Conservation (phyloP, 2,329 filamentous ascomycete species). For the Diaporthe nobilis region DNA sequence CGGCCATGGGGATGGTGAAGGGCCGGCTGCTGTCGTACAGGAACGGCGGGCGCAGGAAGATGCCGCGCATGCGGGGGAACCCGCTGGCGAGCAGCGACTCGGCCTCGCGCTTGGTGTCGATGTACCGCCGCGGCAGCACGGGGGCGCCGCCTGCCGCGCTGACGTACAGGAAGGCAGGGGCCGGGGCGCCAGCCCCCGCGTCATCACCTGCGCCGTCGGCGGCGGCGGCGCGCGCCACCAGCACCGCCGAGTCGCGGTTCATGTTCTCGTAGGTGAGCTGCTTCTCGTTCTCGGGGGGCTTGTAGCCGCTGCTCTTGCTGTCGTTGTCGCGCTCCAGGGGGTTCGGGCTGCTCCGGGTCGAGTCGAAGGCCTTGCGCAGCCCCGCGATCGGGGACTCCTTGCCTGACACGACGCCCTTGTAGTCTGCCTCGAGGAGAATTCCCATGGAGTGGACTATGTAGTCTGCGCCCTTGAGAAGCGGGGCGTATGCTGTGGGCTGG, state of each 20-base stretch:
- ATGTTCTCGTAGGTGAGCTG: slow-evolving; percentile 97
- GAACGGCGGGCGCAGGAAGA: slow-evolving; percentile 90
- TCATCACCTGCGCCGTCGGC: slow-evolving; percentile 69
- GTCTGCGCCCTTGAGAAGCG: slow-evolving; percentile 81
- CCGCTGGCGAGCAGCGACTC: slow-evolving; percentile 80
- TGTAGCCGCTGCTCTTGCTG: slow-evolving; percentile 73
- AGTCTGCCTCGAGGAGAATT: slow-evolving; percentile 96
- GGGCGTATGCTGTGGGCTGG: slow-evolving; percentile 82
- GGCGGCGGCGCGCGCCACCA: slow-evolving; percentile 81
- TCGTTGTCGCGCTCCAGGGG: slow-evolving; percentile 76
- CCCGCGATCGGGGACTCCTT: slow-evolving; percentile 86
- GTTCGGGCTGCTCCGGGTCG: slow-evolving; percentile 73
- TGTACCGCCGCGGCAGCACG: slow-evolving; percentile 86
- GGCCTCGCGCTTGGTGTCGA: slow-evolving; percentile 91
- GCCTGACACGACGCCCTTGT: slow-evolving; percentile 91
- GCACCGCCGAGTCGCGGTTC: slow-evolving; percentile 92
- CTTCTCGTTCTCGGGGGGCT: slow-evolving; percentile 75
- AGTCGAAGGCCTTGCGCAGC: slow-evolving; percentile 82
- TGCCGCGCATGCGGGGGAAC: slow-evolving; percentile 81
- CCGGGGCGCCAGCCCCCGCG: not conserved
- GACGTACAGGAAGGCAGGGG: slow-evolving; percentile 83
- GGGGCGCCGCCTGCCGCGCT: slow-evolving; percentile 90
- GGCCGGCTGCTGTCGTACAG: slow-evolving; percentile 88
- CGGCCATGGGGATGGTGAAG: slow-evolving; percentile 88
- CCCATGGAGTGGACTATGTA: slow-evolving; percentile 96